A percentile compares a stretch with the other conserved stretches of the same genome.
Evolutionary conservation across 306 rosid genomes (phyloP).

Genomic region (Rosa rugosa): DNA sequence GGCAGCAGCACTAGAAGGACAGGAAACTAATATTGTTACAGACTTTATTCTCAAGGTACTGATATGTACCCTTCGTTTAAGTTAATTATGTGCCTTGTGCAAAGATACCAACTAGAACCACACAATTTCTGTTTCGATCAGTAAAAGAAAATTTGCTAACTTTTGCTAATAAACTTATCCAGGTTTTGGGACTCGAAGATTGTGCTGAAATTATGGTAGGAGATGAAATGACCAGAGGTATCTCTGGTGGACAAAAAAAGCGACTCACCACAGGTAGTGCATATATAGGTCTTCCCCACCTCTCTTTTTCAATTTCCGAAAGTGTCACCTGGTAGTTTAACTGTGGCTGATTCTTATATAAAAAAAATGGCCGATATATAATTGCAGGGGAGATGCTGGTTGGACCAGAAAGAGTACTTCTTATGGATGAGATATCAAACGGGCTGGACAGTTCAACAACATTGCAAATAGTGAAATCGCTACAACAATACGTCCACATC

Average conservation of each 20-base stretch:
- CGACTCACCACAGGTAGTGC: constrained; percentile 40
- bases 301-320: background rate
- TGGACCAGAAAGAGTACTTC: constrained; percentile 47
- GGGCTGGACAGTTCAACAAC: constrained; percentile 57
- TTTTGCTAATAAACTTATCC: background rate
- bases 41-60: constrained; percentile 46
- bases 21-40: constrained; percentile 37
- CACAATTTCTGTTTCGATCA: background rate
- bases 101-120: background rate
- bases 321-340: background rate
- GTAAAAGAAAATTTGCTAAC: background rate
- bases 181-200: constrained; percentile 49
- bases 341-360: background rate
- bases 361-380: background rate
- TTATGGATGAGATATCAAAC: constrained; percentile 58
- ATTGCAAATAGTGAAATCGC: constrained; percentile 47
- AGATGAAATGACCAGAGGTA: constrained; percentile 48
- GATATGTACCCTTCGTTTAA: background rate
- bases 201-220: constrained; percentile 54
- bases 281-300: background rate
- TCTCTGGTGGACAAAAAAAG: constrained; percentile 48
- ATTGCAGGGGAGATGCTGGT: constrained; percentile 51
- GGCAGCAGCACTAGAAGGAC: constrained; percentile 49
- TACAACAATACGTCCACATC: constrained; percentile 45
- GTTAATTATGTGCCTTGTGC: background rate